Evolutionary conservation across 176 grass and related monocot species (phyloP).

Genomic region (Triticum dicoccoides): DNA sequence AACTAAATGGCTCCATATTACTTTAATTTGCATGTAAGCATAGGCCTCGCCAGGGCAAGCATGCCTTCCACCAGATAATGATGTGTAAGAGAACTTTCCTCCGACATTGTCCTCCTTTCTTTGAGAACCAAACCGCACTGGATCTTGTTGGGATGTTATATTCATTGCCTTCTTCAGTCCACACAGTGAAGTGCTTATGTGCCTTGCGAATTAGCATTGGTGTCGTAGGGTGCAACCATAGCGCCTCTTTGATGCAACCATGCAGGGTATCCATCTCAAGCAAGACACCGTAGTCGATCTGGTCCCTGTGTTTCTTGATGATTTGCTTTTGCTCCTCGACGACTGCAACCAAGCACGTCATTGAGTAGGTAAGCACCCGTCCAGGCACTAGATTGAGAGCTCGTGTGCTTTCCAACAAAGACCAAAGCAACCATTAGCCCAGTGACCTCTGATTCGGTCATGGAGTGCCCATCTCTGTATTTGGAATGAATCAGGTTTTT

Average conservation of each 20-base stretch:
- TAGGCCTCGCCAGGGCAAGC: not conserved
- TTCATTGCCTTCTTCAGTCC: not conserved
- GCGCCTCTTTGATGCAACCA: not conserved
- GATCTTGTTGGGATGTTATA: slow-evolving; percentile 6
- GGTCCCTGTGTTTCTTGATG: slow-evolving; percentile 4
- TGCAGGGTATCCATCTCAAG: not conserved
- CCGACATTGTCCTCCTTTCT: slow-evolving; percentile 2
- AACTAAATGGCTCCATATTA: not conserved
- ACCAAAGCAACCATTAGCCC: not conserved
- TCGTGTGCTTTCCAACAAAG: slow-evolving; percentile 44
- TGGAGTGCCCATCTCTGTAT: slow-evolving; percentile 27
- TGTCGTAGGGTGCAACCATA: not conserved
- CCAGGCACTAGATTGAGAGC: slow-evolving; percentile 31
- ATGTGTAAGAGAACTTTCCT: slow-evolving; percentile 16
- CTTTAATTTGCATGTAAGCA: slow-evolving; percentile 18
- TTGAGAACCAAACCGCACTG: not conserved
- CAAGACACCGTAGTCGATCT: not conserved
- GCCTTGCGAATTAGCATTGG: not conserved
- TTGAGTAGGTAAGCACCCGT: slow-evolving; percentile 39
- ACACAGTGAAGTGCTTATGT: not conserved
- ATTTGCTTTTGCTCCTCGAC: slow-evolving; percentile 47
- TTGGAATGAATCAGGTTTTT: slow-evolving; percentile 51
- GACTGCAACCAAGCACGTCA: slow-evolving; percentile 10
- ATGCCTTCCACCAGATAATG: not conserved
- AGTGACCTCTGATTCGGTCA: not conserved